These are phyloP conservation scores for Colletotrichum orbiculare DNA, from an alignment of 2,329 filamentous ascomycete species.

Conservation along the genomic window DNA sequence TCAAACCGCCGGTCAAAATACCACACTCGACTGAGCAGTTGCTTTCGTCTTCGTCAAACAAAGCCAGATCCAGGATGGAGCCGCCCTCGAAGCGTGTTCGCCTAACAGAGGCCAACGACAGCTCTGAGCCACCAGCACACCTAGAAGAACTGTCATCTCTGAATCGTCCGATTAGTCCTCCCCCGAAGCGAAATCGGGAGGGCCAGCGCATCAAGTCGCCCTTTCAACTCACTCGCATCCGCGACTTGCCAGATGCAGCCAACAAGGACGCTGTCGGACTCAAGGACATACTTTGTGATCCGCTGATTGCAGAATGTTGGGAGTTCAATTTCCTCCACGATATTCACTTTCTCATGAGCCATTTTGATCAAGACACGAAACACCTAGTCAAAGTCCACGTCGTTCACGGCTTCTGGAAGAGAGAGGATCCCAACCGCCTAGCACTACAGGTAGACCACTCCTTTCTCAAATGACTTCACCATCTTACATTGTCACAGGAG, in stretches of 20 bases:
- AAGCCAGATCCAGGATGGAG: constrained; percentile 42
- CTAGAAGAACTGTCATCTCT: constrained; percentile 42
- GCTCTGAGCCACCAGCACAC: not conserved
- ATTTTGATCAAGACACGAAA: constrained; percentile 64
- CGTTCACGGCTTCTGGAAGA: constrained; percentile 74
- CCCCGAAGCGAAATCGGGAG: constrained; percentile 46
- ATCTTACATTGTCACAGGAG: constrained; percentile 57
- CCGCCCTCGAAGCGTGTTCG: constrained; percentile 46
- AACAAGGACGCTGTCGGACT: constrained; percentile 77
- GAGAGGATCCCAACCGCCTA: constrained; percentile 69
- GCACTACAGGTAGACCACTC: constrained; percentile 61
- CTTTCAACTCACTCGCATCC: constrained; percentile 76
- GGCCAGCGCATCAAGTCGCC: constrained; percentile 65
- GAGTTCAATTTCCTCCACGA: constrained; percentile 77
- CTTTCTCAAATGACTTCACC: constrained; percentile 35
- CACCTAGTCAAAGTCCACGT: constrained; percentile 63
- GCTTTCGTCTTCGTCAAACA: not conserved
- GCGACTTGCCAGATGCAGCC: constrained; percentile 65
- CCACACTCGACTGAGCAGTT: too few relatives aligned
- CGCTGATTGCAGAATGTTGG: constrained; percentile 78
- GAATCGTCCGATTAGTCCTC: constrained; percentile 59
- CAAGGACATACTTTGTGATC: constrained; percentile 76
- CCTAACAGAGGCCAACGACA: constrained; percentile 9
- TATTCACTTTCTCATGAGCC: constrained; percentile 64
- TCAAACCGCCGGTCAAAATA: too few relatives aligned